Percentiles rank a stretch among this genome's conserved stretches.
phyloP scores from a whole-genome alignment of 805 yeast genomes.

The Cyberlindnera maritima region DNA sequence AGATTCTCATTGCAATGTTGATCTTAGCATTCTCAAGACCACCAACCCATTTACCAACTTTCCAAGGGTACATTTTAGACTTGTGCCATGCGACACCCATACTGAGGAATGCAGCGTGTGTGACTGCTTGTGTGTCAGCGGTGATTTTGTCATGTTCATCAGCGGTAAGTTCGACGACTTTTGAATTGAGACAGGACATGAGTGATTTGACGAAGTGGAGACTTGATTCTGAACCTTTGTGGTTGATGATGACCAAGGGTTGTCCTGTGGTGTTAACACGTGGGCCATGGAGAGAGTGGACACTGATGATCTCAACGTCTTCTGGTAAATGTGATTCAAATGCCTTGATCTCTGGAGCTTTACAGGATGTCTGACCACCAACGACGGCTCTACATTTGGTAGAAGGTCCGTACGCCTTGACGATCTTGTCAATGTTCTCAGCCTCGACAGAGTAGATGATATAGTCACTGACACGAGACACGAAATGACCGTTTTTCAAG shows the following conservation, averaged over 20 bases:
- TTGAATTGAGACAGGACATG: conserved; percentile 73
- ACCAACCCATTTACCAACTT: conserved; percentile 78
- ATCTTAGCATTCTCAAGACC: conserved; percentile 96
- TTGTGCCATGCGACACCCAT: conserved; percentile 98
- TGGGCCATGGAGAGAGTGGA: conserved; percentile 96
- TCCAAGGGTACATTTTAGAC: conserved; percentile 88
- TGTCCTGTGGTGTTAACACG: conserved; percentile 85
- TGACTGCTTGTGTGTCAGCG: conserved; percentile 98
- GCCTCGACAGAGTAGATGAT: conserved; percentile 93
- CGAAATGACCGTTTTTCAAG: conserved; percentile 76
- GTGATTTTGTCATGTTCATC: conserved; percentile 91
- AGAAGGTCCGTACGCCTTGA: conserved; percentile 76
- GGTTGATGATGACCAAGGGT: conserved; percentile 84
- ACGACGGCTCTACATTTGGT: conserved; percentile 86
- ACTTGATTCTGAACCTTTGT: conserved; percentile 54
- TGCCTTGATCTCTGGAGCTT: conserved; percentile 83
- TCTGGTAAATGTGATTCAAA: conserved; percentile 72
- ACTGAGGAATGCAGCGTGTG: conserved; percentile 94
- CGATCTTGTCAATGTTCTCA: conserved; percentile 72
- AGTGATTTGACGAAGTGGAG: conserved; percentile 60
- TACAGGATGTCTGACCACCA: conserved; percentile 98
- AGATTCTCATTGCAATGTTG: conserved; percentile 87
- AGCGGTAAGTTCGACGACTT: conserved; percentile 74
- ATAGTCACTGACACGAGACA: conserved; percentile 78
- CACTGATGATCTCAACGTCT: conserved; percentile 79